phyloP scores from a whole-genome alignment of 495 filamentous ascomycete species.

The Stereocaulon alpinum region DNA sequence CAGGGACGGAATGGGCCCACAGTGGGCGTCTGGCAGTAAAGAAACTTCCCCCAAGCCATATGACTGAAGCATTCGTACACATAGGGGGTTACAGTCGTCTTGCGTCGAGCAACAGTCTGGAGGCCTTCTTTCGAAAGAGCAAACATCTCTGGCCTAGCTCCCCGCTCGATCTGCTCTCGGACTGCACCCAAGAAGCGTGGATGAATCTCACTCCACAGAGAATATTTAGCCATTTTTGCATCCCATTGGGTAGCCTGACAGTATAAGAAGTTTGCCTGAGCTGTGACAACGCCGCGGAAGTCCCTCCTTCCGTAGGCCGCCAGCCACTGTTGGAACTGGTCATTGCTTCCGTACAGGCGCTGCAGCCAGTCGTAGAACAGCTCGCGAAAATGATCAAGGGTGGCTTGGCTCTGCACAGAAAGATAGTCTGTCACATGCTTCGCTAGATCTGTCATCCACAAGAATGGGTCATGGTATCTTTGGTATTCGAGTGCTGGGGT shows the following conservation, averaged over 20 bases:
- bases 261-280: slow-evolving; percentile 50
- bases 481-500: slow-evolving; percentile 46
- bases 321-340: slow-evolving; percentile 40
- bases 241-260: slow-evolving; percentile 40
- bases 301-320: slow-evolving; percentile 36
- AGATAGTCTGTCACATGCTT: slow-evolving; percentile 61
- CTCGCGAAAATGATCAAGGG: slow-evolving; percentile 41
- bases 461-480: slow-evolving; percentile 47
- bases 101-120: neutral
- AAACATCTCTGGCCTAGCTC: neutral
- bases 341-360: slow-evolving; percentile 29
- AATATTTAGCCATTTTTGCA: slow-evolving; percentile 21
- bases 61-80: slow-evolving; percentile 52
- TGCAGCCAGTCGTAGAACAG: slow-evolving; percentile 47
- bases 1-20: neutral
- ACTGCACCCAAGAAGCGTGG: slow-evolving; percentile 18
- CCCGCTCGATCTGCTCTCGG: slow-evolving; percentile 9
- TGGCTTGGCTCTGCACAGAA: slow-evolving; percentile 27
- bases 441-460: slow-evolving; percentile 55
- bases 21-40: slow-evolving; percentile 20
- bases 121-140: slow-evolving; percentile 9
- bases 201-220: slow-evolving; percentile 39
- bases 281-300: slow-evolving; percentile 45
- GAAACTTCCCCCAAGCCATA: slow-evolving; percentile 45
- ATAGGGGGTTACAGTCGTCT: slow-evolving; percentile 59